Evolutionary conservation across 2,329 filamentous ascomycete genomes (phyloP).

Genomic region (Scytalidium lignicola): DNA sequence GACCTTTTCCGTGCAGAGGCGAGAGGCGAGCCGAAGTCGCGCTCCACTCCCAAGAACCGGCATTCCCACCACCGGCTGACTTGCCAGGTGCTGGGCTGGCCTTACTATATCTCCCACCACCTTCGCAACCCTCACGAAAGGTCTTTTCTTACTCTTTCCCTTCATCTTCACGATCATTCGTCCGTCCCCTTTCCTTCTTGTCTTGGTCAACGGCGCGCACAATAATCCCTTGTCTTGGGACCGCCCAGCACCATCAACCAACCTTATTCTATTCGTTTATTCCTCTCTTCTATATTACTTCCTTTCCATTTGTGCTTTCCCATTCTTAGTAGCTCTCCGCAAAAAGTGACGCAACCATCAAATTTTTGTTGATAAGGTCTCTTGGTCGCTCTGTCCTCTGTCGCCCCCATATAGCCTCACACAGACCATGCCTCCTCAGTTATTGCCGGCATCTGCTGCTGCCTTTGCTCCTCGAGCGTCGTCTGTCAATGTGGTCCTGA

Average conservation of each 20-base stretch:
- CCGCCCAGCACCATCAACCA: conserved; percentile 31
- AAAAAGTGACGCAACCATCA: background rate
- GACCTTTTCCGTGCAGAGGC: background rate
- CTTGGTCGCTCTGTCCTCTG: conserved; percentile 7
- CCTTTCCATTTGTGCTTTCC: background rate
- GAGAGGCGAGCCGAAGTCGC: background rate
- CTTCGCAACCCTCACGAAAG: conserved; percentile 7
- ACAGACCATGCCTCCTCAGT: conserved; percentile 73
- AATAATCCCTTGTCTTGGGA: conserved; percentile 52
- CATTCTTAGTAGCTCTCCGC: background rate
- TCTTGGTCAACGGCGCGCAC: conserved; percentile 53
- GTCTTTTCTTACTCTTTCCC: conserved; percentile 33
- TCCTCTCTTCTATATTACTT: background rate
- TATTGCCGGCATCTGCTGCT: conserved; percentile 90
- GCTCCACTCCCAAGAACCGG: background rate
- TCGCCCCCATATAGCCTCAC: conserved; percentile 5
- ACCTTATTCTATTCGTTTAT: background rate
- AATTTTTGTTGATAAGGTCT: too few relatives aligned
- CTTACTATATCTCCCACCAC: conserved; percentile 15
- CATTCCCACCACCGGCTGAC: conserved; percentile 1
- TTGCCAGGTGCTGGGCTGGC: conserved; percentile 9
- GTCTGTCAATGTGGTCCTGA: conserved; percentile 90
- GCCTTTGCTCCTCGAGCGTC: conserved; percentile 89
- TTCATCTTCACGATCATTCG: conserved; percentile 52
- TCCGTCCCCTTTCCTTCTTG: conserved; percentile 51